Evolutionary conservation across 2,329 filamentous ascomycete species (phyloP), one percentile per base, ranked within the genome.

Genomic region (Falciphora oryzae): DNA sequence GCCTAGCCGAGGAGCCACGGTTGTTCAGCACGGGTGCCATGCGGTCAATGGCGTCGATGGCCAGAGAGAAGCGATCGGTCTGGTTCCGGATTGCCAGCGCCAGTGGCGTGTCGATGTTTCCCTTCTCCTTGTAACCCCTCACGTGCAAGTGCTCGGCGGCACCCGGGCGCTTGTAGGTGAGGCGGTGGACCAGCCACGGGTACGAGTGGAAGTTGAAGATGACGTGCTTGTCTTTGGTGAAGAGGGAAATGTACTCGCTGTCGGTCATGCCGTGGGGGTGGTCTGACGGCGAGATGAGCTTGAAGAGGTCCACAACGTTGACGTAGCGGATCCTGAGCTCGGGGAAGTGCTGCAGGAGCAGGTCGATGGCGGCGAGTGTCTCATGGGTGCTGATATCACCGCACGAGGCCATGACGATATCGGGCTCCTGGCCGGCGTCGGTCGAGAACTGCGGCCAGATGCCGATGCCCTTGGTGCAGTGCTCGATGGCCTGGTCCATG

Each of bases 161-260:
- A 6, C 89, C 89, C 1, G 86, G 87, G 1, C 90, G 86, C 78
- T 89, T 89, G 78, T 92, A 93, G 0, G 89, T 90, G 69, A 93
- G 76, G 62, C 90, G 83, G 78, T 93, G 90, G 63, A 93, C 85
- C 71, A 93, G 81, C 89, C 88, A 93, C 11, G 90, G 90, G 77
- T 93, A 93, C 38, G 86, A 89, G 79, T 93, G 90, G 84, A 93
- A 93, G 79, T 92, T 93, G 81, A 93, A 93, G 72, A 93, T 86
- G 73, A 92, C 80, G 28, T 90, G 90, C 68, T 82, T 87, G 78
- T 92, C 80, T 22, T 82, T 80, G 0, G 90, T 93, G 80, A 93
- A 93, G 68, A 92, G 78, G 56, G 88, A 80, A 18, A 76, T 76
- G 85, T 88, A 93, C 72, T 92, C 87, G 25, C 70, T 68, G 69